These are phyloP conservation scores for Monilinia polystroma DNA, from an alignment of 2,329 filamentous ascomycete species.

Conservation along the genomic window DNA sequence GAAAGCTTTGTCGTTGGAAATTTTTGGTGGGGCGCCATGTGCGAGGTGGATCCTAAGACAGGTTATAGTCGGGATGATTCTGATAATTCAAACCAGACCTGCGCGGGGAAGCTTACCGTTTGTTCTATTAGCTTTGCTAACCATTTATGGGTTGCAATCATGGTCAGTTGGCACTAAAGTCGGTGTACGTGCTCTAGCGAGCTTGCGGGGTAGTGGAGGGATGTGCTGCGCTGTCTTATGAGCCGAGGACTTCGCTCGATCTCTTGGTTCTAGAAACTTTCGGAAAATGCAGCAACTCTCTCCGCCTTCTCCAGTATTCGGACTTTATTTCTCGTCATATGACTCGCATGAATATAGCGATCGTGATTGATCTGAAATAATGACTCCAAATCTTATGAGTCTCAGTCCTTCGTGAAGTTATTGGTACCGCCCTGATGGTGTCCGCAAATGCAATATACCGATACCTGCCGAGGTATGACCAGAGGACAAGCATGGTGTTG, in stretches of 20 bases:
- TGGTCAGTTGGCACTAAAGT: conserved; percentile 4
- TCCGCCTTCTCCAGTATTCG: background rate
- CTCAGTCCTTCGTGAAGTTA: background rate
- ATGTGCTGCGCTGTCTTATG: background rate
- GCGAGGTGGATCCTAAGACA: background rate
- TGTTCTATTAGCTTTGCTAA: background rate
- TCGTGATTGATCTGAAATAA: background rate
- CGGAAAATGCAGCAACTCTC: background rate
- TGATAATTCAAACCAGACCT: background rate
- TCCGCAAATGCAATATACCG: conserved; percentile 4
- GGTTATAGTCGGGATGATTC: background rate
- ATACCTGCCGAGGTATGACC: conserved; percentile 15
- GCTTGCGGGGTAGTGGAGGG: conserved; percentile 19
- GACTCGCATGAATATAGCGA: background rate
- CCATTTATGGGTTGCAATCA: conserved; percentile 8
- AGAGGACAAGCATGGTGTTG: background rate
- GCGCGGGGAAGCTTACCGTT: background rate
- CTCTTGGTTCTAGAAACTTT: conserved; percentile 4
- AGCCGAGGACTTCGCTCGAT: conserved; percentile 8
- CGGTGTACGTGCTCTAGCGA: background rate
- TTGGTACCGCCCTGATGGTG: background rate
- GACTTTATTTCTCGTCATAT: background rate
- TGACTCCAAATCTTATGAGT: background rate
- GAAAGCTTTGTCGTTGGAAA: background rate
- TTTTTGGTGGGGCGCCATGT: conserved; percentile 1